Base-by-base conservation (phyloP, 2,329 filamentous ascomycete species). In the Dryadomyces quercus-mongolicae region DNA sequence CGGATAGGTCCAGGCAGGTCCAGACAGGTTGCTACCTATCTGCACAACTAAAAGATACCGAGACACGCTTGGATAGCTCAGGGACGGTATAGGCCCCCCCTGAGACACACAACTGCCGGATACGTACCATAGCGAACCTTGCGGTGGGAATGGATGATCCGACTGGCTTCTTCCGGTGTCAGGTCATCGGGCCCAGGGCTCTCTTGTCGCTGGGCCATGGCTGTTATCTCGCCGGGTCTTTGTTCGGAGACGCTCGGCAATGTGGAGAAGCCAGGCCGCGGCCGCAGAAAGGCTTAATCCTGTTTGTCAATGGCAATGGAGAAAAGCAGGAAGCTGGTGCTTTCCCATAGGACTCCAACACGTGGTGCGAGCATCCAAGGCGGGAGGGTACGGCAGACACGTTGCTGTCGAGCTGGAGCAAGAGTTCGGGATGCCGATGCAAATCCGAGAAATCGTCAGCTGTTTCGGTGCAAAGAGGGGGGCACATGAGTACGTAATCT, bases 131-230 rank as follows among this genome's bases (percentile, higher is more conserved):
- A 84, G 63, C 81, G 76, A 55, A 85, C 81, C 67, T 85, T 85
- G 60, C 81, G 78, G 64, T 84, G 81, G 52, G 80, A 84, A 65
- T 84, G 81, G 60, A 85, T 84, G 68, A 85, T 84, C 61, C 80
- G 78, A 64, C 72, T 84, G 59, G 80, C 81, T 67, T 85, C 81
- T 65, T 84, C 81, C 10, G 80, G 76, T 49, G 78, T 82, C 63
- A 82, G 70, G 62, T 80, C 74, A 64, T 81, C 75, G 58, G 81
- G 68, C 58, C 71, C 71, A 53, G 75, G 70, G 52, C 70, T 67
- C 52, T 70, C 68, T 52, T 71, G 67, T 57, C 68, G 66, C 55
- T 75, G 73, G 56, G 71, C 64, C 74, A 76, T 76, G 63, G 46
- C 51, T 21, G 45, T 21, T 9, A n/a, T 44, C 42, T 44, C 16